These are phyloP conservation scores for Discostella stelligera DNA, from an alignment of 352 stramenopile genomes.

Conservation along the genomic window DNA sequence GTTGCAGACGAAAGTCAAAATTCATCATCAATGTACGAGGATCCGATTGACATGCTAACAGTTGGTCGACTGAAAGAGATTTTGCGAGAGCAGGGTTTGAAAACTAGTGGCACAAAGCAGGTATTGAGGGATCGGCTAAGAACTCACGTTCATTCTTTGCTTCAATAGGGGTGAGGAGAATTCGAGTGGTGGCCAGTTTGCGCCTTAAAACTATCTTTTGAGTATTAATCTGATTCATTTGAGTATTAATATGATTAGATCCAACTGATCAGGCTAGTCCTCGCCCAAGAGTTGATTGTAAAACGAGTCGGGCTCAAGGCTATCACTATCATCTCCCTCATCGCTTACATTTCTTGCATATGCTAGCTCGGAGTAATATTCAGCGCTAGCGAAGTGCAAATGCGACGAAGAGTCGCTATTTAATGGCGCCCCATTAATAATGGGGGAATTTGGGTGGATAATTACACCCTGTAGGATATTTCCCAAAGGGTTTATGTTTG, in stretches of 20 bases:
- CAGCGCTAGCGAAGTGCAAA: conserved; percentile 22
- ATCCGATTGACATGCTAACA: conserved; percentile 75
- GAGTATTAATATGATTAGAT: background rate
- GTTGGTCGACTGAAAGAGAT: conserved; percentile 76
- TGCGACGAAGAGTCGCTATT: conserved; percentile 43
- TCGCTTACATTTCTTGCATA: conserved; percentile 48
- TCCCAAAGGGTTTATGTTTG: conserved; percentile 28
- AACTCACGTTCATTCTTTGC: conserved; percentile 36
- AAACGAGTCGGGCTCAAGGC: conserved; percentile 58
- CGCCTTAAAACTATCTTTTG: background rate
- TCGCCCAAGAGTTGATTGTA: conserved; percentile 61
- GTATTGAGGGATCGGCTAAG: conserved; percentile 65
- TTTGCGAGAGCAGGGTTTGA: conserved; percentile 61
- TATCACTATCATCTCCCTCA: conserved; percentile 42
- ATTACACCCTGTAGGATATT: conserved; percentile 19
- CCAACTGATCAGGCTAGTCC: conserved; percentile 31
- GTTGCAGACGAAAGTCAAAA: background rate
- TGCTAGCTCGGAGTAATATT: conserved; percentile 26
- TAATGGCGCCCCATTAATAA: conserved; percentile 57
- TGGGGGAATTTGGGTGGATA: conserved; percentile 30
- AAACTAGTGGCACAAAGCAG: conserved; percentile 73
- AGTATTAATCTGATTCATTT: background rate
- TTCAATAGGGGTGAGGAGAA: conserved; percentile 24
- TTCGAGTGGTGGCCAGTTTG: background rate
- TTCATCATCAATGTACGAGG: conserved; percentile 10